These are phyloP conservation scores for Ephemerocybe angulata DNA, from an alignment of 768 basidiomycete genomes.

Conservation along the genomic window DNA sequence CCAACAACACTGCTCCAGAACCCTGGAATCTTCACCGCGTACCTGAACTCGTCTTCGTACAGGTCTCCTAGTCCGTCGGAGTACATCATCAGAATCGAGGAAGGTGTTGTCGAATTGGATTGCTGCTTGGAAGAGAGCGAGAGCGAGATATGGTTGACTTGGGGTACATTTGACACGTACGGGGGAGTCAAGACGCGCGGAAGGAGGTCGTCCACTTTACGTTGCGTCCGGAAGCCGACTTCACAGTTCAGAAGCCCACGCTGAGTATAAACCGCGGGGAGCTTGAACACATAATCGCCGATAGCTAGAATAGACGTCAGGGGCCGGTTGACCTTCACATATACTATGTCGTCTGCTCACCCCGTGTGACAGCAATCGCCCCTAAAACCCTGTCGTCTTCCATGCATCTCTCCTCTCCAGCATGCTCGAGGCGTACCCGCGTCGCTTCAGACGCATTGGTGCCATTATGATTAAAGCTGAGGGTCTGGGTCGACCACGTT, in stretches of 20 bases:
- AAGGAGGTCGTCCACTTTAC: slow-evolving; percentile 38
- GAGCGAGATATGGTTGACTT: slow-evolving; percentile 39
- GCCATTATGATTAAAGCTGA: slow-evolving; percentile 54
- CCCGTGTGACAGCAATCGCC: slow-evolving; percentile 54
- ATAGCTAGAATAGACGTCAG: slow-evolving; percentile 32
- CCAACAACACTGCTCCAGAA: slow-evolving; percentile 37
- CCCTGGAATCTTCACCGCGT: slow-evolving; percentile 25
- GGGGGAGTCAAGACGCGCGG: slow-evolving; percentile 49
- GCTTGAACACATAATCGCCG: slow-evolving; percentile 53
- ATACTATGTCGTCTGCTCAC: slow-evolving; percentile 19
- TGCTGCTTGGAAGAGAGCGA: slow-evolving; percentile 6
- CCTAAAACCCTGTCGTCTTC: slow-evolving; percentile 47
- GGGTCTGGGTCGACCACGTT: slow-evolving; percentile 34
- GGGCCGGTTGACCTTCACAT: background rate
- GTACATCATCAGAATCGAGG: slow-evolving; percentile 38
- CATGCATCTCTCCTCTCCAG: slow-evolving; percentile 42
- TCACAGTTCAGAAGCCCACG: slow-evolving; percentile 42
- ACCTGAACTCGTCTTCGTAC: slow-evolving; percentile 30
- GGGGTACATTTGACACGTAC: slow-evolving; percentile 45
- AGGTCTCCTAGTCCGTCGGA: slow-evolving; percentile 52
- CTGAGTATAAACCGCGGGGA: slow-evolving; percentile 44
- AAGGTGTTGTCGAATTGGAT: slow-evolving; percentile 12
- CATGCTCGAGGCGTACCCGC: slow-evolving; percentile 43
- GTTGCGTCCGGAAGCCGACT: slow-evolving; percentile 34
- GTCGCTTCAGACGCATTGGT: slow-evolving; percentile 36